A percentile compares a stretch with the other conserved stretches of the same genome.
phyloP scores from a whole-genome alignment of 441 rosid species.

The Flueggea neowawraea region DNA sequence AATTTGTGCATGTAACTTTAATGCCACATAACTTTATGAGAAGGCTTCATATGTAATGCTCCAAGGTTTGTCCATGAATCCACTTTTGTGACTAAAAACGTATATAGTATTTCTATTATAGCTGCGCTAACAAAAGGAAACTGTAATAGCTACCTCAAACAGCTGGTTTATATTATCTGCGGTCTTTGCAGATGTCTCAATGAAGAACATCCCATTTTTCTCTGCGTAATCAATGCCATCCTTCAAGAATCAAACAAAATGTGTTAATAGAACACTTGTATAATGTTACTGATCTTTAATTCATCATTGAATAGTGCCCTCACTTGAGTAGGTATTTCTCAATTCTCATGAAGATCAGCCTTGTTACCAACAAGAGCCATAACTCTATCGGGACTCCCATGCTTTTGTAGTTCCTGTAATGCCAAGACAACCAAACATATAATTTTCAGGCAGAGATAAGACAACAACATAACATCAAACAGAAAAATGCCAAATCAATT shows the following conservation, averaged over 20 bases:
- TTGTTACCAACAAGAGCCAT: constrained; percentile 99
- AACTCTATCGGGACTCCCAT: constrained; percentile 94
- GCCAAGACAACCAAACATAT: constrained; percentile 2
- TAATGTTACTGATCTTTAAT: neutral
- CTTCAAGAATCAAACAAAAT: constrained; percentile 34
- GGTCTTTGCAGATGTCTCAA: constrained; percentile 98
- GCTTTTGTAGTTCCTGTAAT: constrained; percentile 89
- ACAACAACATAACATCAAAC: neutral
- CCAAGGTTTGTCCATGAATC: too few species aligned
- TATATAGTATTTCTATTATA: neutral
- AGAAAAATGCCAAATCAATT: too few species aligned
- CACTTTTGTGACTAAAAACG: too few species aligned
- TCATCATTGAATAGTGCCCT: constrained; percentile 19
- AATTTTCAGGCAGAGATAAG: neutral
- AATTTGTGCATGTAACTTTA: too few species aligned
- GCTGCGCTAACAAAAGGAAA: neutral
- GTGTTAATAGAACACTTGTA: neutral
- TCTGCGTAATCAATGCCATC: constrained; percentile 91
- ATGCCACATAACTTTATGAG: too few species aligned
- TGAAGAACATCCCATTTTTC: constrained; percentile 97
- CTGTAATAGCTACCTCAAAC: constrained; percentile 60
- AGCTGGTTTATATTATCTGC: constrained; percentile 94
- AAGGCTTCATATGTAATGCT: too few species aligned
- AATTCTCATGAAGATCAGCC: constrained; percentile 86
- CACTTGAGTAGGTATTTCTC: constrained; percentile 78